A percentile compares a stretch with the other conserved stretches of the same genome.
phyloP scores from a whole-genome alignment of 2,329 filamentous ascomycete species.

The Phyllosticta paracitricarpa region DNA sequence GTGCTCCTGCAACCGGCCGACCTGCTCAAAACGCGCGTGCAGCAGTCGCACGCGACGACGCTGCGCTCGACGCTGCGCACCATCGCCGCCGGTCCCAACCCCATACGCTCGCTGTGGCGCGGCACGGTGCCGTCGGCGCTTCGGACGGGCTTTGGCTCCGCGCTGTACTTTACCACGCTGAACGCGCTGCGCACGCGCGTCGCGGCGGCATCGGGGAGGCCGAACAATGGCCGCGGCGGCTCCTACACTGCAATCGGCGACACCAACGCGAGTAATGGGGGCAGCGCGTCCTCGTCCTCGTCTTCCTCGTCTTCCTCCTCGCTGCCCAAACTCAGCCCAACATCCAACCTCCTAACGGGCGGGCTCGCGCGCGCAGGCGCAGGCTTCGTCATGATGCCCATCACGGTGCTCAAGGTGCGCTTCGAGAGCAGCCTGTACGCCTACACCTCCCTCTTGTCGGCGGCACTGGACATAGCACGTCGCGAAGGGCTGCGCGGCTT shows the following conservation, averaged over 20 bases:
- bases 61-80: conserved; percentile 58
- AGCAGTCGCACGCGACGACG: conserved; percentile 66
- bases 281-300: conserved; percentile 14
- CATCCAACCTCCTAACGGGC: conserved; percentile 76
- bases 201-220: conserved; percentile 4
- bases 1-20: conserved; percentile 90
- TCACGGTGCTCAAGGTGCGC: conserved; percentile 92
- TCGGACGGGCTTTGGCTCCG: conserved; percentile 83
- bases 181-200: conserved; percentile 63
- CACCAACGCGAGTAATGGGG: conserved; percentile 10
- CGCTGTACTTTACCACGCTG: conserved; percentile 85
- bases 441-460: conserved; percentile 66
- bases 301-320: conserved; percentile 45
- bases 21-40: conserved; percentile 89
- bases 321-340: conserved; percentile 72
- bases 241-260: conserved; percentile 1
- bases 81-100: conserved; percentile 56
- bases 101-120: conserved; percentile 74
- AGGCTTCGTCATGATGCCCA: conserved; percentile 86
- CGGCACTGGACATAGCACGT: conserved; percentile 62
- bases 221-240: neutral
- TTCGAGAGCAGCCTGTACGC: conserved; percentile 84
- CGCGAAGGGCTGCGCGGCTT: conserved; percentile 72
- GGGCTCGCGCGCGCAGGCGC: conserved; percentile 76
- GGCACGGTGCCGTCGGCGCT: conserved; percentile 88